Conservation (phyloP, 192 early-diverging fungal genomes). For the Lobosporangium transversale region DNA sequence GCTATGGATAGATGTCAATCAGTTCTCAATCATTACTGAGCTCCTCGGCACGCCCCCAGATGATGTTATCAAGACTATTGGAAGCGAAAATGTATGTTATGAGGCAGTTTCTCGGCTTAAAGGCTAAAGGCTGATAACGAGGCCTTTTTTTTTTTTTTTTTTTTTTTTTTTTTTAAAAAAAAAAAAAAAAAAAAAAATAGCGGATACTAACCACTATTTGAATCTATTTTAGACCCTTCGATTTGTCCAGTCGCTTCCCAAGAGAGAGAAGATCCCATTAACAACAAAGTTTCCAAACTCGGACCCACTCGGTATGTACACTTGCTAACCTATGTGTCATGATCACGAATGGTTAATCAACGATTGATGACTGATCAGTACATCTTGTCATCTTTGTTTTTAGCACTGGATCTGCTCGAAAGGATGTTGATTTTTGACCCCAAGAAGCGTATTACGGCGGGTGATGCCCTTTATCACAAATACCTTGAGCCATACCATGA, state of each 20-base stretch:
- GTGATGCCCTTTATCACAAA: conserved; percentile 87
- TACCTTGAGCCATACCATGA: conserved; percentile 94
- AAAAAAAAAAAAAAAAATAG: too few relatives aligned
- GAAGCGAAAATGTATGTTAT: conserved; percentile 83
- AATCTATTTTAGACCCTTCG: conserved; percentile 72
- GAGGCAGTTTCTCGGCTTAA: neutral
- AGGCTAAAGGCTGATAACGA: too few relatives aligned
- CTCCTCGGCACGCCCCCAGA: conserved; percentile 92
- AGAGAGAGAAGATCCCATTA: conserved; percentile 84
- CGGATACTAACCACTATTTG: neutral
- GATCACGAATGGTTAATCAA: too few relatives aligned
- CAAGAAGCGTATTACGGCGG: conserved; percentile 87
- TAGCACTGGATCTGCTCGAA: conserved; percentile 87
- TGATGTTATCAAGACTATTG: conserved; percentile 91
- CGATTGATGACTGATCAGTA: too few relatives aligned
- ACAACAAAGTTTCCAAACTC: conserved; percentile 80
- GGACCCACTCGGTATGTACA: conserved; percentile 68
- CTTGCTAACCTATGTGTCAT: neutral
- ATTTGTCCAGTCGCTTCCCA: conserved; percentile 90
- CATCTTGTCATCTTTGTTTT: neutral
- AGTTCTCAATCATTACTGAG: conserved; percentile 95
- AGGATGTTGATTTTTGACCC: conserved; percentile 96
- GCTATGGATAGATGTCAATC: conserved; percentile 93
- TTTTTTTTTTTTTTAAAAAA: too few relatives aligned
- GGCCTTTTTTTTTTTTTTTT: too few relatives aligned